These are phyloP conservation scores for Trebouxiophyceae sp. DNA, from an alignment of 163 green algal species.

Conservation along the genomic window DNA sequence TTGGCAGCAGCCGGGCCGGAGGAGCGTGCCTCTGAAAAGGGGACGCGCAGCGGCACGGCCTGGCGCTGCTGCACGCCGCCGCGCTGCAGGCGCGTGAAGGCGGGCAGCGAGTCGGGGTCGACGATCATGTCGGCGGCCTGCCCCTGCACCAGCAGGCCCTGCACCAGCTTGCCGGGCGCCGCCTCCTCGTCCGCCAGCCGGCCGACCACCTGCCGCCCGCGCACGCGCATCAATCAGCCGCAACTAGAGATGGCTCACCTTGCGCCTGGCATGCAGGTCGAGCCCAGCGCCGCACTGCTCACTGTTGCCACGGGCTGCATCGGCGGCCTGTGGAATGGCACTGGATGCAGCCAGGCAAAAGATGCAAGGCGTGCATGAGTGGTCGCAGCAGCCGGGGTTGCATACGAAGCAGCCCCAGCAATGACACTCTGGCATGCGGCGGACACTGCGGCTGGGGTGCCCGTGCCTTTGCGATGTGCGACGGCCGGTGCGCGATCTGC, in stretches of 20 bases:
- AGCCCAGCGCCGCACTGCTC: no score
- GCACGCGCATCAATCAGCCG: no score
- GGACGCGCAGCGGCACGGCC: slow-evolving; percentile 27
- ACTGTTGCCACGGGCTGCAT: no score
- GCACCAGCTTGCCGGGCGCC: slow-evolving; percentile 21
- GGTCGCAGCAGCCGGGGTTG: no score
- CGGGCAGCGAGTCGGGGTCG: slow-evolving; percentile 58
- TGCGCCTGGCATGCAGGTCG: no score
- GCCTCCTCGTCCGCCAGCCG: slow-evolving; percentile 46
- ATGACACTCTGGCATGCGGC: no score
- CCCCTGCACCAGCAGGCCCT: slow-evolving; percentile 33
- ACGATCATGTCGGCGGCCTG: slow-evolving; percentile 36
- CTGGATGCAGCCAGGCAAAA: no score
- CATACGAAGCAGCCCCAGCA: no score
- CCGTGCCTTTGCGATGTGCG: slow-evolving; percentile 23
- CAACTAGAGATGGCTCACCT: no score
- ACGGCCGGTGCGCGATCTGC: slow-evolving; percentile 45
- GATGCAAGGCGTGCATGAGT: no score
- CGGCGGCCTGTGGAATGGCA: no score
- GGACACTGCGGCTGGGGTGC: no score
- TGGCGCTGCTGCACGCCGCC: slow-evolving; percentile 60
- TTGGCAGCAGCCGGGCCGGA: background rate
- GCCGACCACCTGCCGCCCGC: slow-evolving; percentile 41
- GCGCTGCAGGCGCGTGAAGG: slow-evolving; percentile 64
- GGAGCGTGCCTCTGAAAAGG: slow-evolving; percentile 33